Conservation (phyloP, 768 basidiomycete genomes). For the Hygrophoropsis aurantiaca region DNA sequence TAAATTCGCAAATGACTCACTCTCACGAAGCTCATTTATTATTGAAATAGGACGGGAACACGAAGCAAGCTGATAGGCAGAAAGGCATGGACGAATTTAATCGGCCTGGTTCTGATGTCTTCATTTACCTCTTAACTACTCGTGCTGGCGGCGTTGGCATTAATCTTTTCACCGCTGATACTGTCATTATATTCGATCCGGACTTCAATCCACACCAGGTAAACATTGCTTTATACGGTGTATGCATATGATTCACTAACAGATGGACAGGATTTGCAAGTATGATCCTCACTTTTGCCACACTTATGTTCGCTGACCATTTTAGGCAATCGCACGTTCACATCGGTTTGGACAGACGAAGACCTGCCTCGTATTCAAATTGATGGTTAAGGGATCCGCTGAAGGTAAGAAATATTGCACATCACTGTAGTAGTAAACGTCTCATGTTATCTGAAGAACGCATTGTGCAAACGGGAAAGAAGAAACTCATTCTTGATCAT, state of each 20-base stretch:
- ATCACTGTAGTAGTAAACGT: neutral
- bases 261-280: constrained; percentile 78
- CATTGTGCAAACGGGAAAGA: constrained; percentile 91
- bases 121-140: constrained; percentile 89
- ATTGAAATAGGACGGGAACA: constrained; percentile 75
- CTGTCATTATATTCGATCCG: constrained; percentile 90
- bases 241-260: constrained; percentile 9
- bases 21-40: constrained; percentile 5
- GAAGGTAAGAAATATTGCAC: constrained; percentile 55
- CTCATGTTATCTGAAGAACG: constrained; percentile 56
- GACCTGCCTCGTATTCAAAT: constrained; percentile 91
- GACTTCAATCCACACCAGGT: constrained; percentile 99
- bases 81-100: constrained; percentile 97
- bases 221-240: constrained; percentile 15
- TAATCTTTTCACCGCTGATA: constrained; percentile 90
- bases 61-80: constrained; percentile 82
- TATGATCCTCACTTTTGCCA: constrained; percentile 32
- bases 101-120: constrained; percentile 78
- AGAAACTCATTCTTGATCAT: constrained; percentile 92
- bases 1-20: constrained; percentile 8
- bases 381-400: constrained; percentile 93
- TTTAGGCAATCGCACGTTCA: constrained; percentile 88
- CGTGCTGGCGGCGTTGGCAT: constrained; percentile 94
- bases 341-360: constrained; percentile 96
- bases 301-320: constrained; percentile 6